Conservation (phyloP, 1,284 basidiomycete genomes). For the Rhodotorula sp. region DNA sequence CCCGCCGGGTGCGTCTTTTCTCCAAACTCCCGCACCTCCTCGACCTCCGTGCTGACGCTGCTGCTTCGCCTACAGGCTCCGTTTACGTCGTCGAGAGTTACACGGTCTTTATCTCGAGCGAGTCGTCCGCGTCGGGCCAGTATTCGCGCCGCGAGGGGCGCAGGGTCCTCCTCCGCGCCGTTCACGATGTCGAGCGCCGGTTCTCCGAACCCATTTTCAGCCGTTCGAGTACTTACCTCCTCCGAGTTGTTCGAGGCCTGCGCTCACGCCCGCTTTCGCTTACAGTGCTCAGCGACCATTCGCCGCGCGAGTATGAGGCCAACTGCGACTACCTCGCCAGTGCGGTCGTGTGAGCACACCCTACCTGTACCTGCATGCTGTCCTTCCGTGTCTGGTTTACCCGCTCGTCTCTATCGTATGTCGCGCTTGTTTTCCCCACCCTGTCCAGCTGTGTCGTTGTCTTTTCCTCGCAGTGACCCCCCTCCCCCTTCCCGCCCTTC, state of each 20-base stretch:
- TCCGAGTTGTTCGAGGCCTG: too few relatives aligned
- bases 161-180: conserved; percentile 54
- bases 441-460: background rate
- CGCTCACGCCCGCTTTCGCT: background rate
- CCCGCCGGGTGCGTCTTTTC: conserved; percentile 51
- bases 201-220: conserved; percentile 56
- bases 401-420: too few relatives aligned
- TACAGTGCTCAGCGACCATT: conserved; percentile 40
- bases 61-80: background rate
- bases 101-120: conserved; percentile 51
- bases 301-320: conserved; percentile 29
- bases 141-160: conserved; percentile 49
- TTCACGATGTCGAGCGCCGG: conserved; percentile 55
- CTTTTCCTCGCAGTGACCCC: background rate
- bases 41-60: background rate
- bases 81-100: conserved; percentile 51
- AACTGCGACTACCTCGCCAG: conserved; percentile 33
- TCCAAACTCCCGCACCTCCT: background rate
- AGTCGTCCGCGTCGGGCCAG: conserved; percentile 16
- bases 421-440: background rate
- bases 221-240: conserved; percentile 10
- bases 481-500: background rate
- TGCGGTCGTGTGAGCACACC: conserved; percentile 16
- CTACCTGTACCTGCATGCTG: background rate
- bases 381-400: background rate